Base-by-base conservation (phyloP, 1,284 basidiomycete genomes). In the Veloporphyrellus conicus region DNA sequence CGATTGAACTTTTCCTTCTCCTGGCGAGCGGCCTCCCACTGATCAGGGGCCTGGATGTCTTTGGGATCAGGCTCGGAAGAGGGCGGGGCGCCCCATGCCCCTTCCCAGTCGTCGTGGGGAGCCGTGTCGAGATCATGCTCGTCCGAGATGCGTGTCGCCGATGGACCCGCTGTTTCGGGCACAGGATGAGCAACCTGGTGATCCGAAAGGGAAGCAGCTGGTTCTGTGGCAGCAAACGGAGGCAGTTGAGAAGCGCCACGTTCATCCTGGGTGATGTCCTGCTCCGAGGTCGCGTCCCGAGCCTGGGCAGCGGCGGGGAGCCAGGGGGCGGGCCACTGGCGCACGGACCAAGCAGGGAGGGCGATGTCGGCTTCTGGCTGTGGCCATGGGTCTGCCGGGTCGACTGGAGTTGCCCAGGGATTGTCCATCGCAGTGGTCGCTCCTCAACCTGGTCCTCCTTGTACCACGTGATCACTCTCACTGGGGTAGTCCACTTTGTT, bases 331-430 rank as follows among this genome's bases (percentile, higher is more conserved):
- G n/a, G n/a, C n/a, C n/a, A n/a, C n/a, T n/a, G n/a, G n/a, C n/a
- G n/a, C 8, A 8, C 23, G 5, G 23, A 25, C 23, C 23, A 25
- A 25, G 23, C 4, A 5, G 23, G 23, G 23, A 25, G 23, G 23
- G 23, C 23, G 23, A 25, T 25, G 23, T 25, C 23, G 4, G 23
- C 23, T 25, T 25, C 23, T n/a, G n/a, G n/a, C n/a, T n/a, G n/a
- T n/a, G n/a, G n/a, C n/a, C n/a, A n/a, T n/a, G n/a, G n/a, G n/a
- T n/a, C n/a, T n/a, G n/a, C n/a, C n/a, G n/a, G n/a, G n/a, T n/a
- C n/a, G n/a, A n/a, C n/a, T n/a, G n/a, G n/a, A n/a, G 82, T 81
- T 38, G 76, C 75, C 78, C 83, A 87, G 45, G 82, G 78, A 65
- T 86, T 78, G 52, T 83, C 81, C 81, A 82, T 82, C n/a, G 43